Evolutionary conservation across 2,329 filamentous ascomycete species (phyloP), one percentile per base, ranked within the genome.

Genomic region (Polychaeton citri): DNA sequence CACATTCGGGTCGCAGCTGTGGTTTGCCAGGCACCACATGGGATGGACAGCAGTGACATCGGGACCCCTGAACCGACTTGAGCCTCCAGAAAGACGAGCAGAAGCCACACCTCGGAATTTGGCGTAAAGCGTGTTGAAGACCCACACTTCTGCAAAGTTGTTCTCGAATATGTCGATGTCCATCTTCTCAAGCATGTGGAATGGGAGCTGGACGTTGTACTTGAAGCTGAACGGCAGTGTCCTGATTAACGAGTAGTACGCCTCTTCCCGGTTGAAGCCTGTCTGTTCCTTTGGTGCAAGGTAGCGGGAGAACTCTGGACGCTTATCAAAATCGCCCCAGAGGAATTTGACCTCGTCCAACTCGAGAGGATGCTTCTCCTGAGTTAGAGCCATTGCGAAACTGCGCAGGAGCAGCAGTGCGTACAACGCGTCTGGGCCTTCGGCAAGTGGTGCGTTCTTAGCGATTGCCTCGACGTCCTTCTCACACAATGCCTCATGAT

Each of bases 71-170:
- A 88, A 82, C 4, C 63, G 56, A 33, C 66, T 53, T 10, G 49
- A 52, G 3, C 48, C 40, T 4, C 56, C 57, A 42, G 74, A 85
- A 46, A 90, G 79, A 26, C 83, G 74, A 4, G 87, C 88, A 2
- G 85, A 93, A 0, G 90, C 90, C 0, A 87, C 94, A 35, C 85
- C 90, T 17, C 90, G 75, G 58, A 95, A 93, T 57, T 96, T 96
- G 45, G 82, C 76, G 57, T 88, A 93, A 4, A 95, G 69, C 0
- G 86, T 94, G 60, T 96, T 94, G 52, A 93, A 72, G 12, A 95
- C 71, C 83, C 83, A 90, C 5, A 81, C 60, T 48, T 87, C 81
- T 54, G 81, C 78, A 17, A 65, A 59, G 64, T 54, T 45, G 38
- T 55, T 59, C 18, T 60, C 66, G 54, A 79, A 88, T 35, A 86